Evolutionary conservation across 257 asterid genomes (phyloP).

Genomic region (Solanum gandarillasii): DNA sequence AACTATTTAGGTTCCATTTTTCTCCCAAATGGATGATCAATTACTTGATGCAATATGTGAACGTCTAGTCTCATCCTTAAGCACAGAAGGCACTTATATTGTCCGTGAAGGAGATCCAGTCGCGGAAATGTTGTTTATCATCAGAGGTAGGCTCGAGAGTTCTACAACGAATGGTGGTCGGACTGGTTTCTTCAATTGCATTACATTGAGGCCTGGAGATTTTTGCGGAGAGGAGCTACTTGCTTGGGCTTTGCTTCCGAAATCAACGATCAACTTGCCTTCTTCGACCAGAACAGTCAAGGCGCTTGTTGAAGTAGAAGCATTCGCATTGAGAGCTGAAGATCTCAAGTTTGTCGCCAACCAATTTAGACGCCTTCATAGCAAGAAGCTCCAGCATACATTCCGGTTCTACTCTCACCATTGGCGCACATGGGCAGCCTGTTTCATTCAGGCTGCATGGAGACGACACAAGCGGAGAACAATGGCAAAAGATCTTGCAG

Average conservation of each 20-base stretch:
- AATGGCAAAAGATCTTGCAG: conserved; percentile 53
- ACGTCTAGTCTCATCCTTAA: conserved; percentile 62
- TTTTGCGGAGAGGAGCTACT: conserved; percentile 94
- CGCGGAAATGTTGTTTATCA: conserved; percentile 83
- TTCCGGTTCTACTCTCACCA: conserved; percentile 89
- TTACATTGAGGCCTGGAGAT: conserved; percentile 73
- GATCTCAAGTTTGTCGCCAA: conserved; percentile 89
- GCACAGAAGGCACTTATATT: conserved; percentile 74
- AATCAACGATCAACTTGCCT: conserved; percentile 65
- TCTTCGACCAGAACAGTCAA: conserved; percentile 81
- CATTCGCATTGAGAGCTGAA: conserved; percentile 76
- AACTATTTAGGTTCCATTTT: conserved; percentile 62
- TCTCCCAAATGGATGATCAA: conserved; percentile 94
- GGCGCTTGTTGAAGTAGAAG: conserved; percentile 84
- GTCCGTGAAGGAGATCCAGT: conserved; percentile 98
- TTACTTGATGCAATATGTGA: conserved; percentile 91
- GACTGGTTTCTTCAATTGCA: conserved; percentile 78
- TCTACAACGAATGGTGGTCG: conserved; percentile 89
- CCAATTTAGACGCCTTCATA: conserved; percentile 86
- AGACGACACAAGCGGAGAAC: conserved; percentile 58
- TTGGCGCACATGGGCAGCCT: conserved; percentile 97
- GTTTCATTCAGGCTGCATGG: conserved; percentile 90
- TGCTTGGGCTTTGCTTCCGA: conserved; percentile 91
- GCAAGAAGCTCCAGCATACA: conserved; percentile 89
- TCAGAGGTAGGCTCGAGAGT: conserved; percentile 85